phyloP scores from a whole-genome alignment of 2,329 filamentous ascomycete genomes.

The Mycosphaerella arachidis region DNA sequence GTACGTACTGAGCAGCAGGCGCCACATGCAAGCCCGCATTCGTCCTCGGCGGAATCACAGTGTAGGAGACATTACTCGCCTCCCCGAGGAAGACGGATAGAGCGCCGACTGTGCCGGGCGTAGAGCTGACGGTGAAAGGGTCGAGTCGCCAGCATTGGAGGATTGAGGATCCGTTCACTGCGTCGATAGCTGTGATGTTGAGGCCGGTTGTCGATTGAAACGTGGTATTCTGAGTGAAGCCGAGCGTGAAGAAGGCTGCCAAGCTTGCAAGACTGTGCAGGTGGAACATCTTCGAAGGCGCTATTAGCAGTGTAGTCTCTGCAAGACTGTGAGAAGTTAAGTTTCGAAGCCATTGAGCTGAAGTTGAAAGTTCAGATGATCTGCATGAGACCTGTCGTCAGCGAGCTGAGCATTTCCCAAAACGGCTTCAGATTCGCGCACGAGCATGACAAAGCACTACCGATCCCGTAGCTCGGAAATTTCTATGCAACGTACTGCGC shows the following conservation, averaged over 20 bases:
- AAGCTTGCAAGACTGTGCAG: no score
- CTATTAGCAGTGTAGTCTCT: no score
- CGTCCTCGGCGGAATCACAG: constrained; percentile 6
- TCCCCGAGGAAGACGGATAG: constrained; percentile 3
- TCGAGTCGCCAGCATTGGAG: constrained; percentile 15
- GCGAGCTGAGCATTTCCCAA: background rate
- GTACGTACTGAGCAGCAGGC: constrained; percentile 9
- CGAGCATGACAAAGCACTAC: background rate
- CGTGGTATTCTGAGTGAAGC: background rate
- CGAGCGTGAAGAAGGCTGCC: no score
- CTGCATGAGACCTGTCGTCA: background rate
- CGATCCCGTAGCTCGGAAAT: background rate
- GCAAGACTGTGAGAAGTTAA: background rate
- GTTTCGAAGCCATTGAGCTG: background rate
- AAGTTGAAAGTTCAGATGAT: background rate
- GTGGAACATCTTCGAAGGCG: no score
- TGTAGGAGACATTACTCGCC: constrained; percentile 7
- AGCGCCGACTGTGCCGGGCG: constrained; percentile 8
- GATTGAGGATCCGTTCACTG: constrained; percentile 7
- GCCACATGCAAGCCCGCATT: constrained; percentile 14
- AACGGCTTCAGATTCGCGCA: background rate
- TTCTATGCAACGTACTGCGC: background rate
- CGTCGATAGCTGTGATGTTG: constrained; percentile 13
- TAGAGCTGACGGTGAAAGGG: constrained; percentile 7
- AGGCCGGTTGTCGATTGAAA: constrained; percentile 2